Base-by-base conservation (phyloP, 768 basidiomycete genomes). In the Flagelloscypha sp. region DNA sequence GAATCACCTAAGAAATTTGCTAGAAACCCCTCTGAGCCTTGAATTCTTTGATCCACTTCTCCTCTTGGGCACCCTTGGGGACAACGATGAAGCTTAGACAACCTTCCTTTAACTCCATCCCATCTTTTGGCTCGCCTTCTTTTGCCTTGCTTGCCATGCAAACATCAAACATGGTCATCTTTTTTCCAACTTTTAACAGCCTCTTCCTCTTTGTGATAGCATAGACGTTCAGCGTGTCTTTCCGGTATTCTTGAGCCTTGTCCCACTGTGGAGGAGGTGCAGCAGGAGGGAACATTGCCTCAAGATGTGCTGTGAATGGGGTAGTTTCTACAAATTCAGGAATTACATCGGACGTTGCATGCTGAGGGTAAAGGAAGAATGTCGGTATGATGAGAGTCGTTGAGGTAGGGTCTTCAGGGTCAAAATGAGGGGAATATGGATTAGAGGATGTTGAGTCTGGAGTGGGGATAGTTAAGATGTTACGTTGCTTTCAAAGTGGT, bases 361-460 rank as follows among this genome's bases (percentile, higher is more conserved):
- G 69, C 53, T 89, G 81, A 5, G 95, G 95, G 57, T 97, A 95
- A 41, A 97, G 69, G 59, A 98, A 84, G 65, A 95, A 87, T 27
- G 84, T 80, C 2, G 95, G 94, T 52, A 95, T 55, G 42, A 94
- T 57, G 9, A 94, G 68, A 0, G 76, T 78, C 42, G 56, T 53
- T 45, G 68, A 45, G 38, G 75, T 61, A 38, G 74, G 52, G 57
- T 79, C 83, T 42, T 81, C 76, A 3, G 70, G 53, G 49, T 84
- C 79, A 48, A 83, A 82, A 37, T 73, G 70, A 6, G 85, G 78
- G 33, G 60, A 57, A 49, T 74, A 79, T 6, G 75, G 75, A 48
- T 71, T 76, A 35, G 63, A 63, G 24, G 66, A 61, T 19, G 68
- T 65, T 17, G 49, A 57, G 19, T 72, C 68, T 13, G 70, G 67